Conservation (phyloP, 2,329 filamentous ascomycete genomes). For the Neofusicoccum sp. region DNA sequence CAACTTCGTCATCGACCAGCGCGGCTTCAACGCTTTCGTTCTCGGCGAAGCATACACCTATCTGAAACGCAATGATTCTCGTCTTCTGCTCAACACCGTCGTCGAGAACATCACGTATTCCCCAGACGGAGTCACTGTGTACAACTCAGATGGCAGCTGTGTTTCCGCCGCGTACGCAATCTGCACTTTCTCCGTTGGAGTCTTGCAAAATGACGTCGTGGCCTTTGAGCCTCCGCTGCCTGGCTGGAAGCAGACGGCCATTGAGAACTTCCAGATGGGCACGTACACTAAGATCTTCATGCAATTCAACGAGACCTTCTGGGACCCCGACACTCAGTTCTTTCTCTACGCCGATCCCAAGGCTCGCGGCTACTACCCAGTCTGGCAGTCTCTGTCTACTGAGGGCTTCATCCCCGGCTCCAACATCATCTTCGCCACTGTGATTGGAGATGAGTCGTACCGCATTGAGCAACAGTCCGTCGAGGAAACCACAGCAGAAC, state of each 20-base stretch:
- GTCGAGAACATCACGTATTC: conserved; percentile 60
- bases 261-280: conserved; percentile 68
- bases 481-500: conserved; percentile 59
- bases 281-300: conserved; percentile 75
- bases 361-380: conserved; percentile 57
- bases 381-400: conserved; percentile 65
- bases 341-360: conserved; percentile 56
- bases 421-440: conserved; percentile 67
- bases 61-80: conserved; percentile 56
- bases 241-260: conserved; percentile 65
- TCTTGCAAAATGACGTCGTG: conserved; percentile 64
- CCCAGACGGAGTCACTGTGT: conserved; percentile 55
- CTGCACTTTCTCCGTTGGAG: conserved; percentile 69
- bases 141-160: conserved; percentile 58
- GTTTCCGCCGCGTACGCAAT: conserved; percentile 65
- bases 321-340: conserved; percentile 59
- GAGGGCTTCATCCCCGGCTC: conserved; percentile 62
- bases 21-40: conserved; percentile 64
- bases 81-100: conserved; percentile 61
- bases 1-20: conserved; percentile 63
- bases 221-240: conserved; percentile 63
- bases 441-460: conserved; percentile 60
- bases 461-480: conserved; percentile 62
- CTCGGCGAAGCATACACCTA: conserved; percentile 61
- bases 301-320: conserved; percentile 69